Percentiles rank a stretch among this genome's conserved stretches.
Conservation (phyloP, 139 green algal species). For the Edaphochlamys debaryana region DNA sequence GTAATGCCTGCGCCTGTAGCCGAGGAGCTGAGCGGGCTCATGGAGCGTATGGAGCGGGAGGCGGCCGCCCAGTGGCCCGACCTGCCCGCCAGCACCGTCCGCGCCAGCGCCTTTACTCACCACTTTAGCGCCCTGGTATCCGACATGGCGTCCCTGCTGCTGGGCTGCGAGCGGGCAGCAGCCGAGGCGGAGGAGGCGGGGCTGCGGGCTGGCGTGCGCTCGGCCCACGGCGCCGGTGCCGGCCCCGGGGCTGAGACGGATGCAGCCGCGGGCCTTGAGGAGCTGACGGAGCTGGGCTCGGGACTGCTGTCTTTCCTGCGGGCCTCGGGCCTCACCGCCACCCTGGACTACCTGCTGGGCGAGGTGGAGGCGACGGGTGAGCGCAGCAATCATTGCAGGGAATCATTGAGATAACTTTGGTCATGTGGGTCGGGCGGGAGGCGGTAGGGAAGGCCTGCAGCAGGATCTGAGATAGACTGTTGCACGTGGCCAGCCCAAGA, state of each 20-base stretch:
- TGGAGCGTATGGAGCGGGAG: conserved; percentile 12
- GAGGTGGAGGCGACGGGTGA: too few species aligned
- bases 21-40: conserved; percentile 2
- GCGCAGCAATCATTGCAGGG: too few species aligned
- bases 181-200: too few species aligned
- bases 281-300: neutral
- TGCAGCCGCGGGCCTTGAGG: neutral
- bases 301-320: neutral
- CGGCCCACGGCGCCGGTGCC: too few species aligned
- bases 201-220: too few species aligned
- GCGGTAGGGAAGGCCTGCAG: too few species aligned
- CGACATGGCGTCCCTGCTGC: neutral
- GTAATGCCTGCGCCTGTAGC: neutral
- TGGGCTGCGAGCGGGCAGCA: neutral
- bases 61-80: neutral
- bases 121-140: neutral
- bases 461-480: too few species aligned
- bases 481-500: too few species aligned
- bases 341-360: neutral
- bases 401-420: too few species aligned
- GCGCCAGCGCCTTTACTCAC: neutral
- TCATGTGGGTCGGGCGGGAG: too few species aligned
- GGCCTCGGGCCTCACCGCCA: neutral
- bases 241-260: too few species aligned
- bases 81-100: too few species aligned